Percentiles rank a stretch among this genome's conserved stretches.
Evolutionary conservation across 768 basidiomycete genomes (phyloP).

Genomic region (Termitomyces sp.): DNA sequence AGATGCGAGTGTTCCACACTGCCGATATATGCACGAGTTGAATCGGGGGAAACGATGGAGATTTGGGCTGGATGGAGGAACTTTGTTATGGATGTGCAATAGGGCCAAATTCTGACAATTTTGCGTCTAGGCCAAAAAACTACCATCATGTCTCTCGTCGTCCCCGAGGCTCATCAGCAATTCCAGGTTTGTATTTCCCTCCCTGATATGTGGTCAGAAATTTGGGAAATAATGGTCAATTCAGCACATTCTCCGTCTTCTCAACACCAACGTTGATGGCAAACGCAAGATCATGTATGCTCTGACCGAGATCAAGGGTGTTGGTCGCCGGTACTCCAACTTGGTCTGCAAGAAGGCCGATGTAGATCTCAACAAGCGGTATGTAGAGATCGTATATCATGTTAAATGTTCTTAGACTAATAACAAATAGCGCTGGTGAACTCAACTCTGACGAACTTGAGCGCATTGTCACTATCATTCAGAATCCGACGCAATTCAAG

Average conservation of each 20-base stretch:
- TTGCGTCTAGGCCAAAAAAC: conserved; percentile 13
- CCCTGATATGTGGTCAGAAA: background rate
- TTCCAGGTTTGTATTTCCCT: conserved; percentile 65
- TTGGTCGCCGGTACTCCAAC: conserved; percentile 97
- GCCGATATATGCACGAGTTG: background rate
- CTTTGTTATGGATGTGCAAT: conserved; percentile 13
- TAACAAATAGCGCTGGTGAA: conserved; percentile 77
- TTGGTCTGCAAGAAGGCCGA: conserved; percentile 99
- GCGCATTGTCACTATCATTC: conserved; percentile 98
- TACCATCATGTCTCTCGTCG: conserved; percentile 86
- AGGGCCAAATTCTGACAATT: conserved; percentile 16
- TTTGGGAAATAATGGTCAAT: conserved; percentile 3
- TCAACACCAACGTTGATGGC: conserved; percentile 99
- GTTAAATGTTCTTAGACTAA: background rate
- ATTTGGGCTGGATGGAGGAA: conserved; percentile 15
- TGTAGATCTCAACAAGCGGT: conserved; percentile 99
- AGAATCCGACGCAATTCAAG: conserved; percentile 99
- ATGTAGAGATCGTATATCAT: conserved; percentile 20
- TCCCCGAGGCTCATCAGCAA: conserved; percentile 92
- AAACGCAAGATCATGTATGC: conserved; percentile 99
- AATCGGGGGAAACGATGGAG: conserved; percentile 7
- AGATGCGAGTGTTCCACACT: background rate
- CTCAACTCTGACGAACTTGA: conserved; percentile 99
- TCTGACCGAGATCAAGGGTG: conserved; percentile 99
- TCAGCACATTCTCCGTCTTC: conserved; percentile 97